Evolutionary conservation across 192 early-diverging fungal genomes (phyloP), one percentile per base, ranked within the genome.

Genomic region (Linnemannia schmuckeri): DNA sequence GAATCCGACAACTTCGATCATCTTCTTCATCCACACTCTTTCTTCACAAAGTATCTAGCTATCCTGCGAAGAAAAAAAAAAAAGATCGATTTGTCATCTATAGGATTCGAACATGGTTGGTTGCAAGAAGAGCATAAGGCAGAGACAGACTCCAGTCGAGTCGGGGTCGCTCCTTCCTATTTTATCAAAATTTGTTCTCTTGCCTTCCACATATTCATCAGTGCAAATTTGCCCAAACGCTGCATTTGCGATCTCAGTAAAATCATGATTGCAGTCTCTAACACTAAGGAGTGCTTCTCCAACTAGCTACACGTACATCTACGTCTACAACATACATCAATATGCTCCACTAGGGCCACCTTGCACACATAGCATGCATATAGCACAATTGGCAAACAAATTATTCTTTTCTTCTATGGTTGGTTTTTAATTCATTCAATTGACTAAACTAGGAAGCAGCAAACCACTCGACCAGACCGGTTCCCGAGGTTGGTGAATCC

Each of bases 391-490:
- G 44, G 13, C 44, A 41, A 42, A 17, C 18, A 37, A 22, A 27
- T 61, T 9, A 10, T 61, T 61, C n/a, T 63, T 63, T 63, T 63
- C 61, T 66, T 66, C 61, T 66, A 66, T 66, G 61, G 61, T 24
- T 24, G 61, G 61, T 8, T 66, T 66, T 66, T 66, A 66, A 66
- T 66, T 66, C 61, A 66, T 66, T 66, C 61, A 33, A 33, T 66
- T 66, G 61, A 66, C 61, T 66, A 66, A 66, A 66, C 61, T 66
- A 66, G 61, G 3, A 66, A 33, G 61, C 61, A 66, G 61, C 30
- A 66, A 33, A 66, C 61, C 61, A 66, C 61, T 66, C 61, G 24
- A 35, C 30, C 61, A 66, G 27, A 0, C 61, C 61, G 27, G 61
- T 66, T 33, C 61, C 61, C n/a, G 1, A 30, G 61, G 27, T 66